Base-by-base conservation (phyloP, 129 eudicot genomes). In the Solidago caesia region DNA sequence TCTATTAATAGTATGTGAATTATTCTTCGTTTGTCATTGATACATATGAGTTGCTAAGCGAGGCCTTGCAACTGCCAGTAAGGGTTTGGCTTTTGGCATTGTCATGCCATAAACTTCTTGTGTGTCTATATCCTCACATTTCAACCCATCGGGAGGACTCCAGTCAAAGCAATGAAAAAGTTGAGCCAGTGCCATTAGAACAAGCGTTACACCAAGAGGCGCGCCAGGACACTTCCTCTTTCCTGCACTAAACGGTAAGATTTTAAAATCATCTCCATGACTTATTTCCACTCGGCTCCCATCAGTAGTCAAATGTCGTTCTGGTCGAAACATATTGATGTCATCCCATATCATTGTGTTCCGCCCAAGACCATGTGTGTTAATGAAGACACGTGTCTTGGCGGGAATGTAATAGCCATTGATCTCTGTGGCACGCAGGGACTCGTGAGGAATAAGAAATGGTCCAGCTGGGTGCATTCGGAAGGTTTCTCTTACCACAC, bases 401-500 rank as follows among this genome's bases (percentile, higher is more conserved):
- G 84, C 85, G 0, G 99, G 97, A 56, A 95, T 89, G 71, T 88
- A 60, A 15, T 88, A 95, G 72, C 99, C 99, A 44, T 91, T 85
- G 87, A 95, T 89, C 78, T 71, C 84, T 5, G 99, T 95, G 82
- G 85, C 78, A 0, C 87, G 92, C 14, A 74, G 61, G 0, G 97
- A 91, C 56, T 95, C 99, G 46, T 95, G 99, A 0, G 99, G 99
- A 81, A 95, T 95, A 45, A 95, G 96, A 63, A 95, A 91, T 0
- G 99, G 99, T 4, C 97, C 99, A 0, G 99, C 97, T 3, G 97
- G 99, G 68, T 95, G 97, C 97, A 89, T 88, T 2, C 97, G 87
- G 64, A 95, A 91, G 21, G 93, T 91, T 76, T 95, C 99, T 0
- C 96, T 90, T 25, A 95, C 96, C 5, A 95, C 92, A 56, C 96